A percentile compares a stretch with the other conserved stretches of the same genome.
These are phyloP conservation scores for Beta vulgaris DNA, from an alignment of 148 eudicot genomes.

Conservation along the genomic window DNA sequence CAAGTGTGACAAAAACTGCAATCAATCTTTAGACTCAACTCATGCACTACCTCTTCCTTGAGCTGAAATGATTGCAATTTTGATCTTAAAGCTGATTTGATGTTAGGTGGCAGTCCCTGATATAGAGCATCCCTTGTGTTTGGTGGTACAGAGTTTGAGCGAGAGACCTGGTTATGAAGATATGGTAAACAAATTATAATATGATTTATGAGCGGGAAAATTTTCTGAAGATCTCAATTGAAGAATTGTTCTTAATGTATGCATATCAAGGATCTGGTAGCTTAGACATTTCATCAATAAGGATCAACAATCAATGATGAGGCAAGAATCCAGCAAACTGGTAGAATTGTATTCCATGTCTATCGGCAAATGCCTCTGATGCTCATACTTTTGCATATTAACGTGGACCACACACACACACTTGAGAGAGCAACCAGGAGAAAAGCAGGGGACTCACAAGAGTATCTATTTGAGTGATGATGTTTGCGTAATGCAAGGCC, in stretches of 20 bases:
- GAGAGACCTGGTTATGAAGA: constrained; percentile 59
- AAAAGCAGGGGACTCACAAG: constrained; percentile 49
- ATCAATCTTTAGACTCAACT: background rate
- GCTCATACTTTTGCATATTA: background rate
- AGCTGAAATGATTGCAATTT: constrained; percentile 65
- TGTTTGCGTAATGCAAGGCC: constrained; percentile 94
- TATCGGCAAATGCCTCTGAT: constrained; percentile 5
- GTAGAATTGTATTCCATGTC: background rate
- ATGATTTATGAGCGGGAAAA: background rate
- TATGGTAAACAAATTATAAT: background rate
- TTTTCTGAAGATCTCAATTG: background rate
- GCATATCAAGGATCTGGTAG: background rate
- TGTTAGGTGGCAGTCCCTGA: constrained; percentile 86
- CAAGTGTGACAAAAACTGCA: background rate
- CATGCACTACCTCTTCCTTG: constrained; percentile 65
- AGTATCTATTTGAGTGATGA: constrained; percentile 87
- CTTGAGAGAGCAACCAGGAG: background rate
- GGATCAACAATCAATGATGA: background rate
- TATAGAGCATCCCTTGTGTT: constrained; percentile 86
- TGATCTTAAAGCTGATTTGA: constrained; percentile 75
- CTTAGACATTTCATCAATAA: background rate
- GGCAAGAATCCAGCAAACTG: background rate
- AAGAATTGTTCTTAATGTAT: background rate
- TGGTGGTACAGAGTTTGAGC: constrained; percentile 84
- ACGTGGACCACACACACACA: background rate